Percentiles rank a stretch among this genome's conserved stretches.
Conservation (phyloP, 345 rosid genomes). For the Eutrema japonicum region DNA sequence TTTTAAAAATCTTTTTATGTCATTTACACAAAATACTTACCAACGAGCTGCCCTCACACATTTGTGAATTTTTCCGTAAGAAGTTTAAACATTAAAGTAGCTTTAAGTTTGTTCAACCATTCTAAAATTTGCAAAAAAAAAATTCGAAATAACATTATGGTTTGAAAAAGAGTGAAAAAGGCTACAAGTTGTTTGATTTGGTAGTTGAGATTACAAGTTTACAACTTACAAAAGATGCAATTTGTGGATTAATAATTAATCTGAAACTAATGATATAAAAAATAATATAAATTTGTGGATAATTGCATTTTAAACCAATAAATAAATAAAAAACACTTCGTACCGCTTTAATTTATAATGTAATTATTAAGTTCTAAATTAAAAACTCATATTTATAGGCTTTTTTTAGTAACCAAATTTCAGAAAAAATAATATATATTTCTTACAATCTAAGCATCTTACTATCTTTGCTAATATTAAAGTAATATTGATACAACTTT, state of each 20-base stretch:
- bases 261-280: neutral
- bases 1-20: neutral
- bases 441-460: neutral
- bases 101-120: slow-evolving; percentile 34
- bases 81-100: slow-evolving; percentile 15
- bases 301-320: neutral
- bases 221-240: neutral
- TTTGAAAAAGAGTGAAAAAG: neutral
- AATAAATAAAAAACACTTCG: neutral
- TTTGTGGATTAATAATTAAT: neutral
- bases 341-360: neutral
- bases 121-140: neutral
- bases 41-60: neutral
- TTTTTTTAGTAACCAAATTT: neutral
- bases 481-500: neutral
- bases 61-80: neutral
- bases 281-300: neutral
- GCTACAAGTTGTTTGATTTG: neutral
- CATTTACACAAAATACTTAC: neutral
- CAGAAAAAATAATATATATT: no score
- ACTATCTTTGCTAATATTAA: neutral
- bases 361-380: neutral
- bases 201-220: neutral
- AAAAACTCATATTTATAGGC: neutral
- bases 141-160: neutral